Evolutionary conservation across 208 protist genomes (phyloP), one percentile per base, ranked within the genome.

Genomic region (Angomonas deanei): DNA sequence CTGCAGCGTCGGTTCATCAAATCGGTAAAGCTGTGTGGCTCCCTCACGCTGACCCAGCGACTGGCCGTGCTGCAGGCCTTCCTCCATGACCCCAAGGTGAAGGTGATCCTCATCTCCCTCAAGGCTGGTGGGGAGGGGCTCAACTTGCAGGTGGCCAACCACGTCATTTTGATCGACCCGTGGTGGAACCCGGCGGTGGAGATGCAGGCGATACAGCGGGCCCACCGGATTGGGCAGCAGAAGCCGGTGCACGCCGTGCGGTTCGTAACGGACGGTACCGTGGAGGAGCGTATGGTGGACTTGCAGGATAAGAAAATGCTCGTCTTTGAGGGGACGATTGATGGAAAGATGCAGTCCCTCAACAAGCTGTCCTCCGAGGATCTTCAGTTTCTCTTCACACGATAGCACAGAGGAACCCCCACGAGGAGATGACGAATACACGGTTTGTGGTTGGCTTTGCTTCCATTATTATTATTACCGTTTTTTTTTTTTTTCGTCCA

Each of bases 151-250:
- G 92, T 97, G 4, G 98, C 98, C 27, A 97, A 99, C 78, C 91
- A 96, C 28, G 98, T 99, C 33, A 92, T 99, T 54, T 72, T 99
- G n/a, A 98, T 92, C 64, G 98, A 99, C 72, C 90, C 80, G 32
- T 98, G 99, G 84, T 99, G 96, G 95, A 99, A 99, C 78, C 92
- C 91, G 11, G 93, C 98, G 49, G 91, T 97, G 50, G 98, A 99
- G 76, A 88, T 99, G 78, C 98, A 99, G 74, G 98, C 98, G 8
- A 85, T 97, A 66, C 97, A 98, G 65, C 73, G 98, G 31, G 97
- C 96, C n/a, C 97, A 99, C 76, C 87, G 98, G 36, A 99, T 99
- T 71, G 98, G 98, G 21, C 98, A 99, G 76, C 97, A 69, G n/a
- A 90, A 93, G 48, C 93, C 88, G 3, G 98, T 99, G 0, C 91